These are phyloP conservation scores for Citrus trifoliata DNA, from an alignment of 345 rosid species.

Conservation along the genomic window DNA sequence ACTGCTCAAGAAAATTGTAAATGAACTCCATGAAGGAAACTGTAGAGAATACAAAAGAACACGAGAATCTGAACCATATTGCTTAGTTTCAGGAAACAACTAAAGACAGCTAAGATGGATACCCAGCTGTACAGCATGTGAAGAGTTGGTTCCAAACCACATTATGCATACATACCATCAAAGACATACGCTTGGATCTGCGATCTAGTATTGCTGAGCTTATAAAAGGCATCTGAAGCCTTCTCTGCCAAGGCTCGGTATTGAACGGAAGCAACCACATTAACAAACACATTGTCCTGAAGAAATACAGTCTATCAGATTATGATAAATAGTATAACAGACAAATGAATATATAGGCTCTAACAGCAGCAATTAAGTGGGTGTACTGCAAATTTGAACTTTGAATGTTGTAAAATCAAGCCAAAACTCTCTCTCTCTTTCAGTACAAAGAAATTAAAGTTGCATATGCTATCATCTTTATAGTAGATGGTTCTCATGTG, in stretches of 20 bases:
- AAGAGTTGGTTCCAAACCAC: neutral
- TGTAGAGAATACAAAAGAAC: neutral
- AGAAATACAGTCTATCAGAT: neutral
- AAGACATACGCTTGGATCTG: slow-evolving; percentile 45
- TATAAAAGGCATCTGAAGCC: slow-evolving; percentile 40
- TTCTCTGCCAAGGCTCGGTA: slow-evolving; percentile 38
- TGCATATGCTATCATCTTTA: neutral
- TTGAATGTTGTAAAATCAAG: neutral
- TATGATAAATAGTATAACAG: neutral
- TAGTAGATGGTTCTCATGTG: neutral
- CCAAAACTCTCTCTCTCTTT: neutral
- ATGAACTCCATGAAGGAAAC: neutral
- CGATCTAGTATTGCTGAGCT: slow-evolving; percentile 38
- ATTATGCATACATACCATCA: slow-evolving; percentile 25
- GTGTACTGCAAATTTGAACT: neutral
- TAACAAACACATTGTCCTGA: slow-evolving; percentile 45
- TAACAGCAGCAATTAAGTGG: neutral
- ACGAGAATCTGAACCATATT: neutral
- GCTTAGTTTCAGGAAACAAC: neutral
- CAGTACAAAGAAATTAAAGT: neutral
- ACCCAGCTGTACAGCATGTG: neutral
- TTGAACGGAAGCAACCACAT: slow-evolving; percentile 44
- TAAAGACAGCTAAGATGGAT: neutral
- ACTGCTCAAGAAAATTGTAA: neutral
- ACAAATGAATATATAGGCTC: neutral